These are phyloP conservation scores for Sporisorium exsertum DNA, from an alignment of 1,284 basidiomycete species.

Conservation along the genomic window DNA sequence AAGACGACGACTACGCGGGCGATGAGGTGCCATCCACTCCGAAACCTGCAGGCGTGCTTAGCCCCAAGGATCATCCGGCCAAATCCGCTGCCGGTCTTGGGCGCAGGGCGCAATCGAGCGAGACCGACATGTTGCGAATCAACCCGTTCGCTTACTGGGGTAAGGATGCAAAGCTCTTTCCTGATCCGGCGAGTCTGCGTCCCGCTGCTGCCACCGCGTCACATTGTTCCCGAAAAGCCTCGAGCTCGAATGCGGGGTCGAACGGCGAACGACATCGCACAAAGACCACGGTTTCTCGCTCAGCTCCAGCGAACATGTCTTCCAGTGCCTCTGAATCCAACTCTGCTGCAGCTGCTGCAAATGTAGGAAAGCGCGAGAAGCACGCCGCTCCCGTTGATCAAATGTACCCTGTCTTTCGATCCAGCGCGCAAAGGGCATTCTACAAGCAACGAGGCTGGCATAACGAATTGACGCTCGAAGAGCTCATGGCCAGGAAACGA, in stretches of 20 bases:
- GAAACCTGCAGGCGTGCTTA: constrained; percentile 52
- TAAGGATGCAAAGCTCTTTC: constrained; percentile 43
- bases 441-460: constrained; percentile 47
- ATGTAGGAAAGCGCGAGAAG: constrained; percentile 45
- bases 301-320: constrained; percentile 18
- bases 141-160: constrained; percentile 63
- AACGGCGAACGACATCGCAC: constrained; percentile 31
- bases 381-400: constrained; percentile 56
- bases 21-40: constrained; percentile 35
- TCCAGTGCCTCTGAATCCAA: constrained; percentile 14
- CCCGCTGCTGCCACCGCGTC: constrained; percentile 10
- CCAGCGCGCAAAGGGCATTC: constrained; percentile 21
- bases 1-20: constrained; percentile 69
- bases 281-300: constrained; percentile 47
- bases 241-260: constrained; percentile 18
- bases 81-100: constrained; percentile 25
- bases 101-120: constrained; percentile 40
- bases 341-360: constrained; percentile 10
- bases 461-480: constrained; percentile 57
- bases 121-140: constrained; percentile 59
- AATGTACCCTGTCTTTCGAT: constrained; percentile 57
- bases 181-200: constrained; percentile 30
- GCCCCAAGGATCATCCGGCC: constrained; percentile 36
- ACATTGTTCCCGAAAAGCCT: constrained; percentile 19
- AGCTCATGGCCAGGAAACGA: constrained; percentile 45